A percentile compares a stretch with the other conserved stretches of the same genome.
Evolutionary conservation across 225 moss, liverwort and hornwort species (phyloP).

Genomic region (Marchantia paleacea): DNA sequence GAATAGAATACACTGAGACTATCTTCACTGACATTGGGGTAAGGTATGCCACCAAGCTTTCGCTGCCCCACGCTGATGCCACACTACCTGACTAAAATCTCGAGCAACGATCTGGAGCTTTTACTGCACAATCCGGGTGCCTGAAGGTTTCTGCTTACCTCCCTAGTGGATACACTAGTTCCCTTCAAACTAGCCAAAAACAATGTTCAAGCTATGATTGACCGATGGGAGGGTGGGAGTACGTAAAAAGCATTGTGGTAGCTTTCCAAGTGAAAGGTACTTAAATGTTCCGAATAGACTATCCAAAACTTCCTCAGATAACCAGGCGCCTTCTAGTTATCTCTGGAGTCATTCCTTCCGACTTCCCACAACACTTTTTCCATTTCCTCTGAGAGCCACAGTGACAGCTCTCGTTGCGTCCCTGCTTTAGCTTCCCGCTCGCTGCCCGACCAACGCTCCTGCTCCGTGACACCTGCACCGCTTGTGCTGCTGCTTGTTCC

Average conservation of each 20-base stretch:
- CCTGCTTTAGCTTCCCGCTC: slow-evolving; percentile 36
- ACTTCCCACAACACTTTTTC: slow-evolving; percentile 53
- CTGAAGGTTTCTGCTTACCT: slow-evolving; percentile 4
- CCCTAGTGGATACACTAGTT: neutral
- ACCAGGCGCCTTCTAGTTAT: slow-evolving; percentile 32
- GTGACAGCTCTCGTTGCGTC: slow-evolving; percentile 48
- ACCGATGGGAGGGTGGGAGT: slow-evolving; percentile 15
- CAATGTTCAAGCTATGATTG: slow-evolving; percentile 22
- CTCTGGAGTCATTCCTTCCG: slow-evolving; percentile 32
- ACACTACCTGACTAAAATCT: neutral
- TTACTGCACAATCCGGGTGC: neutral
- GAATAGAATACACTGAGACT: neutral
- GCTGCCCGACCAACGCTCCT: slow-evolving; percentile 4
- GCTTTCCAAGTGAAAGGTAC: neutral
- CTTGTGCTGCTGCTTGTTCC: neutral
- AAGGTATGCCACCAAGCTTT: neutral
- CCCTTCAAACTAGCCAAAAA: slow-evolving; percentile 11
- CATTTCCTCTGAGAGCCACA: slow-evolving; percentile 49
- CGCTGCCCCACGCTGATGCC: neutral
- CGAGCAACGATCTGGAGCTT: neutral
- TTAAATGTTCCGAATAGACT: slow-evolving; percentile 7
- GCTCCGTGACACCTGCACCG: slow-evolving; percentile 4
- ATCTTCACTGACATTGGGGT: neutral
- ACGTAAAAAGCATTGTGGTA: neutral
- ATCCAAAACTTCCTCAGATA: slow-evolving; percentile 22